Percentiles rank a stretch among this genome's conserved stretches.
phyloP scores from a whole-genome alignment of 768 basidiomycete genomes.

The Gelatoporia subvermispora region DNA sequence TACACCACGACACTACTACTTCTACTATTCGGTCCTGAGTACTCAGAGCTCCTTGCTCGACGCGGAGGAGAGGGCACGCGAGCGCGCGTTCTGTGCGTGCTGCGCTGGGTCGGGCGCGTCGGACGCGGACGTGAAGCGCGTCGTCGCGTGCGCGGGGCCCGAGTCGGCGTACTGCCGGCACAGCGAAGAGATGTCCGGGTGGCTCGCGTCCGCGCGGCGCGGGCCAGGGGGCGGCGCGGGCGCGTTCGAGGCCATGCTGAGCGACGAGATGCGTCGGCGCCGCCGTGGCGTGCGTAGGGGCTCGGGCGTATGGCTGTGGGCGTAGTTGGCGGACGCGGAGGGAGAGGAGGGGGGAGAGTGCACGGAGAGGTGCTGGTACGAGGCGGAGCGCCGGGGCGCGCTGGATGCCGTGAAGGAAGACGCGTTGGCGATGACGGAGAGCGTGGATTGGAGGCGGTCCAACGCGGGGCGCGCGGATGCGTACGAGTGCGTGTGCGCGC shows the following conservation, averaged over 20 bases:
- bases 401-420: slow-evolving; percentile 11
- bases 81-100: background rate
- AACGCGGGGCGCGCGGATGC: slow-evolving; percentile 5
- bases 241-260: slow-evolving; percentile 31
- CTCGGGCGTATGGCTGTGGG: background rate
- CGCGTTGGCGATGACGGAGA: slow-evolving; percentile 16
- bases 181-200: slow-evolving; percentile 54
- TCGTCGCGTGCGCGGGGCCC: slow-evolving; percentile 59
- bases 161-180: slow-evolving; percentile 52
- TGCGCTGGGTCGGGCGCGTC: too few relatives aligned
- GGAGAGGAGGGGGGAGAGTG: background rate
- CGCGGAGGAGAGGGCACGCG: background rate
- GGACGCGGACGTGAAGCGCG: slow-evolving; percentile 39
- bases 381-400: background rate
- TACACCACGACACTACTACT: too few relatives aligned
- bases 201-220: slow-evolving; percentile 42
- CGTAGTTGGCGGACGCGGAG: slow-evolving; percentile 4
- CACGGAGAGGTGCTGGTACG: background rate
- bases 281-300: slow-evolving; percentile 3
- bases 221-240: slow-evolving; percentile 45
- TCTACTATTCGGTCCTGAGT: too few relatives aligned
- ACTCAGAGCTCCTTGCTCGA: too few relatives aligned
- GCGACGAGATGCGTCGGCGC: slow-evolving; percentile 14
- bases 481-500: background rate
- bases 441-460: slow-evolving; percentile 15